Percentiles rank a stretch among this genome's conserved stretches.
Conservation (phyloP, 2,329 filamentous ascomycete genomes). For the Neocatenulostroma microsporum region DNA sequence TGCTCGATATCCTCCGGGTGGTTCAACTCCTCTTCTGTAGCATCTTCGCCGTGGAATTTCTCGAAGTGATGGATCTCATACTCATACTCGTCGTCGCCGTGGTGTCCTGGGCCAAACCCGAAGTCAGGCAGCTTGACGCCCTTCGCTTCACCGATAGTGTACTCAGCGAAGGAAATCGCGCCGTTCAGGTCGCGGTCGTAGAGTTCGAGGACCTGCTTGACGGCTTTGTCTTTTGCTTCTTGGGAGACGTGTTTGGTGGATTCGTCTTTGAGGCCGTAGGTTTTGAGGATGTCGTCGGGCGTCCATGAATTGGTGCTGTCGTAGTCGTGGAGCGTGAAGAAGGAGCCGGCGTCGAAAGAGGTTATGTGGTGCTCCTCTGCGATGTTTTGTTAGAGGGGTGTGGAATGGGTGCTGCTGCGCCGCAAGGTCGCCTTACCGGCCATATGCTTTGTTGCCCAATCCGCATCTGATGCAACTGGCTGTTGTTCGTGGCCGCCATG, state of each 20-base stretch:
- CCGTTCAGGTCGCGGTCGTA: constrained; percentile 65
- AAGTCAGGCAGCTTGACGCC: constrained; percentile 70
- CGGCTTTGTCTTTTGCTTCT: constrained; percentile 57
- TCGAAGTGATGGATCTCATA: constrained; percentile 99
- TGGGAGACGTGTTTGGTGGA: constrained; percentile 56
- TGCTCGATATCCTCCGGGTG: constrained; percentile 97
- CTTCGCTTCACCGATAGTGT: constrained; percentile 51
- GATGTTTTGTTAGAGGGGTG: background rate
- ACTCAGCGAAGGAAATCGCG: constrained; percentile 64
- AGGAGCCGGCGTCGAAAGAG: constrained; percentile 74
- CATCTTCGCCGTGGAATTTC: constrained; percentile 65
- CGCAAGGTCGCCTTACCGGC: too few species aligned
- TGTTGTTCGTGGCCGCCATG: constrained; percentile 36
- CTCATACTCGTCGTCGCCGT: constrained; percentile 92
- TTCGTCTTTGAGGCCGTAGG: constrained; percentile 69
- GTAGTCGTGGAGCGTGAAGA: constrained; percentile 94
- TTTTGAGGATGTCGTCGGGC: constrained; percentile 70
- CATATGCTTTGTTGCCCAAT: constrained; percentile 46
- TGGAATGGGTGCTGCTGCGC: too few species aligned
- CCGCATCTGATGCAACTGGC: constrained; percentile 35
- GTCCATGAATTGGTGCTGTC: constrained; percentile 77
- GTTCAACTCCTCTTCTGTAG: constrained; percentile 80
- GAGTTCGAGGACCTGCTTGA: constrained; percentile 58
- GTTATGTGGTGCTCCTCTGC: constrained; percentile 86
- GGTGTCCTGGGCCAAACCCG: constrained; percentile 81